Evolutionary conservation across 1,284 basidiomycete genomes (phyloP), one percentile per base, ranked within the genome.

Genomic region (Paramarasmius palmivorus): DNA sequence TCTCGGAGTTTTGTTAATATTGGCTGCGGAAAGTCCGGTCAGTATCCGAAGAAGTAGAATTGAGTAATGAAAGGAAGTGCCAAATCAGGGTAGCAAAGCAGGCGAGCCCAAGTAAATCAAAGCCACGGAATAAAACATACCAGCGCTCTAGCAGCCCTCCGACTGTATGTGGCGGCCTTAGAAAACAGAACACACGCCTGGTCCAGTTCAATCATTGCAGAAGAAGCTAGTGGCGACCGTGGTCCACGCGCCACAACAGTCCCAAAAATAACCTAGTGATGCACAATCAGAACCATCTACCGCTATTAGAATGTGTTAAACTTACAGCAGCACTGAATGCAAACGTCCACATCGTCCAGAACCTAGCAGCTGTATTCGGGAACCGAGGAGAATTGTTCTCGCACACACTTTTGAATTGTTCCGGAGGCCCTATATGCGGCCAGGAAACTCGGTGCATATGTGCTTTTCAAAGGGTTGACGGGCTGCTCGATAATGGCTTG

Each of bases 181-280:
- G 73, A 72, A 66, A 85, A 89, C 15, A 89, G 69, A 15, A 76
- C 61, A 57, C 79, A 79, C 0, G 84, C 83, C 49, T 80, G 75
- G 26, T 86, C 84, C 3, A 89, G 72, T 59, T 88, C 84, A 17
- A 74, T 66, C 65, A 88, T 80, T 4, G 86, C 85, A 19, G 77
- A 74, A 22, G 76, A 69, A 2, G 84, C 82, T 26, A 88, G 63
- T 2, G 82, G 79, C 1, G 80, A 83, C 5, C 74, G 68, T 7
- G 86, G 86, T 10, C 82, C 83, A 32, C 83, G 76, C 4, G 82
- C 82, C 0, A 87, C 83, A 14, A 89, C 78, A 5, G 84, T 81
- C 5, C 85, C 85, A 60, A 88, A 79, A 12, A 87, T 83, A 20
- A 88, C 74, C 84, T 87, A 40, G 23, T 39, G 22, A 53, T 34